Evolutionary conservation across 169 alveolate genomes (phyloP), one percentile per base, ranked within the genome.

Genomic region (Hepatocystis sp.): DNA sequence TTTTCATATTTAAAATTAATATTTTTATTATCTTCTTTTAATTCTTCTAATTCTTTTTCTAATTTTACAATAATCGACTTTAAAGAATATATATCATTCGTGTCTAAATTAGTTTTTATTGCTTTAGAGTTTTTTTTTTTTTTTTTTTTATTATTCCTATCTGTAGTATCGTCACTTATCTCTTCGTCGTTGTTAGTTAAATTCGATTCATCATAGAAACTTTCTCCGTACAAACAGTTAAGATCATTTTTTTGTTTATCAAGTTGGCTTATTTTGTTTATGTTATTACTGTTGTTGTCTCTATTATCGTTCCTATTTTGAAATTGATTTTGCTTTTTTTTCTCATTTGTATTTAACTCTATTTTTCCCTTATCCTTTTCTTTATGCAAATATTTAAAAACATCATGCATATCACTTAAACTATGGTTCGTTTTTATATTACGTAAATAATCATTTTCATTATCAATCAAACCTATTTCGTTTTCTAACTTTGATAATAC

Each of bases 1-100:
- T 81, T 81, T 81, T 81, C 84, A 39, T 81, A 81, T 52, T 81
- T 81, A 81, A 81, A 81, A 46, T 81, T 60, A 13, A 81, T 66
- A 63, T 63, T 81, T 11, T 81, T 81, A 49, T 81, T 81, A 47
- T 81, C 89, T 36, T 81, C 89, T 49, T 63, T 81, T 44, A 81
- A 55, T 19, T 81, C 84, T 7, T 28, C 30, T 11, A 81, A 42
- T 81, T 81, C 89, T 17, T 64, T 81, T 61, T 81, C 89, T 51
- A 81, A 49, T 42, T 81, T 67, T 4, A 81, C 67, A 23, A 81
- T 51, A 4, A 84, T 64, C 7, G 89, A 34, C 21, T 81, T 81
- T 36, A 81, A 34, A n/a, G 61, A 13, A 28, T 64, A 47, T 17
- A 64, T 21, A 81, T 81, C 89, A 30, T 63, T 60, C 3, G 15